phyloP scores from a whole-genome alignment of 2,329 filamentous ascomycete genomes.

The Cordyceps pruinosa region DNA sequence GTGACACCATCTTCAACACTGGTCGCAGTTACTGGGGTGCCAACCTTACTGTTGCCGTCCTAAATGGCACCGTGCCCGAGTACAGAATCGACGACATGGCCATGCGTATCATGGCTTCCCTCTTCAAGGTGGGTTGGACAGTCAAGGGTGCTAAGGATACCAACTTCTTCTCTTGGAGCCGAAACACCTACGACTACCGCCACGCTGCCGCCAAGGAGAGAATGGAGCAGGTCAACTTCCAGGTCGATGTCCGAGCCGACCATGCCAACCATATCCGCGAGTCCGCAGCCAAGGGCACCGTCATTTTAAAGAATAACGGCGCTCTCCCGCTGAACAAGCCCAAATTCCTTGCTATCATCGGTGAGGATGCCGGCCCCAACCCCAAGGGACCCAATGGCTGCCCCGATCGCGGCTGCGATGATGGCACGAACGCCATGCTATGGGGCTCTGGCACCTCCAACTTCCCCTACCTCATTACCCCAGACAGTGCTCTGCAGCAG shows the following conservation, averaged over 20 bases:
- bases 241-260: conserved; percentile 74
- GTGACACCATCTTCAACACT: conserved; percentile 70
- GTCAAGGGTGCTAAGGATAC: conserved; percentile 40
- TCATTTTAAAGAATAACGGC: conserved; percentile 81
- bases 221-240: conserved; percentile 65
- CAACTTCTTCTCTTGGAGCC: conserved; percentile 87
- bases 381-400: conserved; percentile 74
- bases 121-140: conserved; percentile 58
- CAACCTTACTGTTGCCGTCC: conserved; percentile 78
- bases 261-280: conserved; percentile 69
- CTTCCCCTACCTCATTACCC: conserved; percentile 70
- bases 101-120: conserved; percentile 69
- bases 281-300: conserved; percentile 71
- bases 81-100: conserved; percentile 91
- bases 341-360: conserved; percentile 68
- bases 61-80: conserved; percentile 83
- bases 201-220: conserved; percentile 57
- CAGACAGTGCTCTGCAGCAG: conserved; percentile 60
- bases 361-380: conserved; percentile 75
- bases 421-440: conserved; percentile 62
- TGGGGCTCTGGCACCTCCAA: conserved; percentile 73
- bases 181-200: conserved; percentile 63
- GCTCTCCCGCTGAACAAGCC: conserved; percentile 73
- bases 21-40: conserved; percentile 73
- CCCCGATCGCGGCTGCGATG: conserved; percentile 54